Percentiles rank a stretch among this genome's conserved stretches.
Conservation (phyloP, 1,139 yeast genomes). For the Suhomyces choctaworum region DNA sequence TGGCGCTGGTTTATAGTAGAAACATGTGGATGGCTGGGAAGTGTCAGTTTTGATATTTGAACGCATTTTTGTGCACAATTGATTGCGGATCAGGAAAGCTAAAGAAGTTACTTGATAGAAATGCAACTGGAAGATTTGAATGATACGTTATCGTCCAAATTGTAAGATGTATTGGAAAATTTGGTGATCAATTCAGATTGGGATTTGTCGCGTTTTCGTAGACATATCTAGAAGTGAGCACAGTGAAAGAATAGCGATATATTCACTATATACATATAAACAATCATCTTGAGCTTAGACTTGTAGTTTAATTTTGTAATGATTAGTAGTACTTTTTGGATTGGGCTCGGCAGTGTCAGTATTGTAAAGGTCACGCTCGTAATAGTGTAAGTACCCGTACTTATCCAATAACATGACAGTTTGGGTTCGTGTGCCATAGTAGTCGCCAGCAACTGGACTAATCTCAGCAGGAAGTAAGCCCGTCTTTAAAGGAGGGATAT, state of each 20-base stretch:
- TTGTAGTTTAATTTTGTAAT: conserved; percentile 10
- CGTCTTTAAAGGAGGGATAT: conserved; percentile 62
- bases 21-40: conserved; percentile 28
- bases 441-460: conserved; percentile 39
- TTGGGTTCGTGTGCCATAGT: conserved; percentile 90
- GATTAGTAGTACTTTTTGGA: conserved; percentile 8
- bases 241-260: too few relatives aligned
- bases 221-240: too few relatives aligned
- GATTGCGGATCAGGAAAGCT: too few relatives aligned
- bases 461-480: conserved; percentile 13
- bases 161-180: too few relatives aligned
- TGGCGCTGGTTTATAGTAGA: conserved; percentile 26
- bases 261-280: too few relatives aligned
- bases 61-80: too few relatives aligned
- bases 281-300: background rate
- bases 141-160: too few relatives aligned
- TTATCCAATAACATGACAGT: conserved; percentile 67
- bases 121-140: too few relatives aligned
- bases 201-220: too few relatives aligned
- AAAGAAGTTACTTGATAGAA: too few relatives aligned
- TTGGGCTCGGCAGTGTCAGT: conserved; percentile 23
- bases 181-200: too few relatives aligned
- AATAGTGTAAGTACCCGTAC: conserved; percentile 43
- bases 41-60: conserved; percentile 7
- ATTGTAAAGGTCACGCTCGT: conserved; percentile 38